These are phyloP conservation scores for Penicillium paxilli DNA, from an alignment of 495 filamentous ascomycete species.

Conservation along the genomic window DNA sequence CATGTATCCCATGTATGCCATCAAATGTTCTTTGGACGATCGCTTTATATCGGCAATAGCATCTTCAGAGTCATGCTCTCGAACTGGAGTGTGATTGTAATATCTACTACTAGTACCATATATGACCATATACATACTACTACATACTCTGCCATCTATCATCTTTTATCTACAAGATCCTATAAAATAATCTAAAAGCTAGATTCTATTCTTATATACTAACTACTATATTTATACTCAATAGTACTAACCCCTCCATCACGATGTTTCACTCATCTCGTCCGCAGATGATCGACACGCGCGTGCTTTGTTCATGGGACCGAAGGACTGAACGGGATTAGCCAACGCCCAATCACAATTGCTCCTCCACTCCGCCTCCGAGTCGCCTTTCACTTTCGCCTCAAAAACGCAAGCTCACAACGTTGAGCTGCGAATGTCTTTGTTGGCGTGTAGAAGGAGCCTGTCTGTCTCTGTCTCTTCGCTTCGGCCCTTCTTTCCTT, in stretches of 20 bases:
- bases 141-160: not conserved
- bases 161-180: not conserved
- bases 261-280: too few relatives aligned
- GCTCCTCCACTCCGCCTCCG: constrained; percentile 15
- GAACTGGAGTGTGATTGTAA: too few relatives aligned
- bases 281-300: constrained; percentile 9
- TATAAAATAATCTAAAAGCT: too few relatives aligned
- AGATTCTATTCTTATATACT: too few relatives aligned
- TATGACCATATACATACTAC: not conserved
- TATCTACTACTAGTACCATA: too few relatives aligned
- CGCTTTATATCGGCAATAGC: not conserved
- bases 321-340: constrained; percentile 9
- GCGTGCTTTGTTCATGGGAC: constrained; percentile 19
- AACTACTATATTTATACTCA: too few relatives aligned
- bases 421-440: constrained; percentile 21
- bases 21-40: not conserved
- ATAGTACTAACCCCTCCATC: not conserved
- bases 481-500: not conserved
- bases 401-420: too few relatives aligned
- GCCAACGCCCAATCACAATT: constrained; percentile 14
- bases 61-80: not conserved
- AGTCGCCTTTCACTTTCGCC: constrained; percentile 1
- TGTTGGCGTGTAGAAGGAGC: constrained; percentile 11
- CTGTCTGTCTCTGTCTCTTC: constrained; percentile 5
- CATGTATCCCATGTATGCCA: not conserved